Conservation (phyloP, 371 early-diverging fungal genomes). For the Mortierella sp. region DNA sequence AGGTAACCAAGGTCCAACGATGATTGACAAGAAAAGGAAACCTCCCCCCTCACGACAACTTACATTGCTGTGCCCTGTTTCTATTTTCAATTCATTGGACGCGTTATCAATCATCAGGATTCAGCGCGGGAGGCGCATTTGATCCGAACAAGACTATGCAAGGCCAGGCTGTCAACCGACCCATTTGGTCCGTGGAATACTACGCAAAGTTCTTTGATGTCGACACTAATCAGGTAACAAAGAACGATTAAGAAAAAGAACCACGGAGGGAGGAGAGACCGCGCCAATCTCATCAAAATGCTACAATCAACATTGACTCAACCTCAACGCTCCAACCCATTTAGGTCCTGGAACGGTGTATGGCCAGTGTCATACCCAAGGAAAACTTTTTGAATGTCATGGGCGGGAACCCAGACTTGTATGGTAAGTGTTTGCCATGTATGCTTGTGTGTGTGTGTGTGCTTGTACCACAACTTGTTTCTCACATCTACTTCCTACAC, state of each 20-base stretch:
- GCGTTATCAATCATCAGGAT: slow-evolving; percentile 19
- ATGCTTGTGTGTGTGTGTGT: too few species aligned
- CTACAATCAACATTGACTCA: too few species aligned
- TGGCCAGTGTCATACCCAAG: slow-evolving; percentile 61
- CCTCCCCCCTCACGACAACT: too few species aligned
- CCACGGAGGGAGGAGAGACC: not conserved
- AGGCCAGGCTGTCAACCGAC: slow-evolving; percentile 44
- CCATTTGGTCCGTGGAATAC: slow-evolving; percentile 87
- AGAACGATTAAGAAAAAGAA: not conserved
- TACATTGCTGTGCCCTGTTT: too few species aligned
- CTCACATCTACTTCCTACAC: not conserved
- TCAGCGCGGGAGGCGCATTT: slow-evolving; percentile 40
- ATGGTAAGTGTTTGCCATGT: slow-evolving; percentile 60
- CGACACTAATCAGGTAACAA: slow-evolving; percentile 79
- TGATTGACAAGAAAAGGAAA: too few species aligned
- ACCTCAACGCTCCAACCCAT: too few species aligned
- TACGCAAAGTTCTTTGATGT: slow-evolving; percentile 93
- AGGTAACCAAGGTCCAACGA: too few species aligned
- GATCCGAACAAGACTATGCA: slow-evolving; percentile 58
- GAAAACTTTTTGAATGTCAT: slow-evolving; percentile 61
- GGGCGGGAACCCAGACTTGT: slow-evolving; percentile 69
- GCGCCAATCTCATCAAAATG: too few species aligned
- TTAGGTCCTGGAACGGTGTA: slow-evolving; percentile 66
- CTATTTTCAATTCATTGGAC: too few species aligned
- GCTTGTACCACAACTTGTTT: not conserved